Percentiles rank a stretch among this genome's conserved stretches.
These are phyloP conservation scores for Coemansia sp. DNA, from an alignment of 192 early-diverging fungal species.

Conservation along the genomic window DNA sequence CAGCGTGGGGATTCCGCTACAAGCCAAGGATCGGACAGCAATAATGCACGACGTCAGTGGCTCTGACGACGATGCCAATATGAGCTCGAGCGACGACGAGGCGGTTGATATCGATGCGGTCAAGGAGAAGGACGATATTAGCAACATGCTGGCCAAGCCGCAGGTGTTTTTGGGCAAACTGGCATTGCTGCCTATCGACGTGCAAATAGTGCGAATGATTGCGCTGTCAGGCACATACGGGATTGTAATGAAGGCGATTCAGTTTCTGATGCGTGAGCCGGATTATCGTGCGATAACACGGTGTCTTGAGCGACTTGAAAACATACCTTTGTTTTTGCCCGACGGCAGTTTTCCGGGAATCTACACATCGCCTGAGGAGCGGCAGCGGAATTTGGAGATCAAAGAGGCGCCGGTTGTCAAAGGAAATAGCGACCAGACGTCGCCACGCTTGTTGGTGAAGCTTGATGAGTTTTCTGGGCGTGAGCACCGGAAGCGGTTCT, in stretches of 20 bases:
- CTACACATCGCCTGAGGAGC: slow-evolving; percentile 7
- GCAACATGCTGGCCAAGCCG: slow-evolving; percentile 29
- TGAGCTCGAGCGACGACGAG: slow-evolving; percentile 36
- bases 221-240: slow-evolving; percentile 40
- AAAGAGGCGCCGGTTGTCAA: slow-evolving; percentile 14
- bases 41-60: not conserved
- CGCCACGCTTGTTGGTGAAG: slow-evolving; percentile 4
- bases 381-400: slow-evolving; percentile 13
- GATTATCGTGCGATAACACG: slow-evolving; percentile 16
- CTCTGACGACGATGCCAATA: slow-evolving; percentile 6
- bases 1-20: slow-evolving; percentile 31
- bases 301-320: slow-evolving; percentile 21
- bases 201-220: slow-evolving; percentile 46
- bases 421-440: not conserved
- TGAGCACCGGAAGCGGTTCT: slow-evolving; percentile 46
- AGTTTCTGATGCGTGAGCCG: slow-evolving; percentile 14
- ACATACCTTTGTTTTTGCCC: slow-evolving; percentile 15
- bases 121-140: slow-evolving; percentile 42
- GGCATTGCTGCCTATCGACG: slow-evolving; percentile 21
- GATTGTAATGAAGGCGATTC: slow-evolving; percentile 20
- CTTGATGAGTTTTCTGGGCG: slow-evolving; percentile 42
- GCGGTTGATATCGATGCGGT: slow-evolving; percentile 9
- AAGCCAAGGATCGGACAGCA: slow-evolving; percentile 4
- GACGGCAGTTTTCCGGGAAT: slow-evolving; percentile 34
- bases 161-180: slow-evolving; percentile 25